These are phyloP conservation scores for Aspergillus versicolor DNA, from an alignment of 2,329 filamentous ascomycete genomes.

Conservation along the genomic window DNA sequence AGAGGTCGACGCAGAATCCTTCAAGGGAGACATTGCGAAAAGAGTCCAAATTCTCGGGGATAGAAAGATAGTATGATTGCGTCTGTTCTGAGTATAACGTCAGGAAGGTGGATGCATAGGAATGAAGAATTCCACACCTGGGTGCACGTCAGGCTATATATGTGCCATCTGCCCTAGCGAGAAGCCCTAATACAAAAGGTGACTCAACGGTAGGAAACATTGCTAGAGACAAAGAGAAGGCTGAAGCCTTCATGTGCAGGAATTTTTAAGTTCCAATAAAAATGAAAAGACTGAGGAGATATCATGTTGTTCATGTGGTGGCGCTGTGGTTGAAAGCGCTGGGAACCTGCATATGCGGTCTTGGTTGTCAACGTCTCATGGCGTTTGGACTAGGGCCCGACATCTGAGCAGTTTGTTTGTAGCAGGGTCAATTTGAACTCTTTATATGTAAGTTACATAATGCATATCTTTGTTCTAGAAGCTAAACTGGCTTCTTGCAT, in stretches of 20 bases:
- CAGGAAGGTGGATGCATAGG: background rate
- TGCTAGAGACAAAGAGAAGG: background rate
- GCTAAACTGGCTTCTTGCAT: background rate
- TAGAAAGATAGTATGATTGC: background rate
- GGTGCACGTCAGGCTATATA: constrained; percentile 15
- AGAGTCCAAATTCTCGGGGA: too few species aligned
- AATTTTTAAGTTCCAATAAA: background rate
- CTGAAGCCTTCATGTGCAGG: background rate
- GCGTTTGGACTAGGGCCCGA: background rate
- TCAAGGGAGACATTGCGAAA: background rate
- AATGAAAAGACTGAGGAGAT: background rate
- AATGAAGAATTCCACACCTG: constrained; percentile 15
- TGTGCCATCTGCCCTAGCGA: constrained; percentile 9
- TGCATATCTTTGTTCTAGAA: background rate
- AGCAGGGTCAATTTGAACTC: background rate
- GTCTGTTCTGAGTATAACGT: background rate
- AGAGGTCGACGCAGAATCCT: constrained; percentile 17
- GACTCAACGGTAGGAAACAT: background rate
- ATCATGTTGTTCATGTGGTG: background rate
- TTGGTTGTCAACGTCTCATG: background rate
- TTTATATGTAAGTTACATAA: background rate
- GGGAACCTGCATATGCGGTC: constrained; percentile 7
- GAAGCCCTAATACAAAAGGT: background rate
- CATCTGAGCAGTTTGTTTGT: background rate
- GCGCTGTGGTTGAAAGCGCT: background rate